Base-by-base conservation (phyloP, 2,329 filamentous ascomycete genomes). In the Arthrobotrys sphaeroides region DNA sequence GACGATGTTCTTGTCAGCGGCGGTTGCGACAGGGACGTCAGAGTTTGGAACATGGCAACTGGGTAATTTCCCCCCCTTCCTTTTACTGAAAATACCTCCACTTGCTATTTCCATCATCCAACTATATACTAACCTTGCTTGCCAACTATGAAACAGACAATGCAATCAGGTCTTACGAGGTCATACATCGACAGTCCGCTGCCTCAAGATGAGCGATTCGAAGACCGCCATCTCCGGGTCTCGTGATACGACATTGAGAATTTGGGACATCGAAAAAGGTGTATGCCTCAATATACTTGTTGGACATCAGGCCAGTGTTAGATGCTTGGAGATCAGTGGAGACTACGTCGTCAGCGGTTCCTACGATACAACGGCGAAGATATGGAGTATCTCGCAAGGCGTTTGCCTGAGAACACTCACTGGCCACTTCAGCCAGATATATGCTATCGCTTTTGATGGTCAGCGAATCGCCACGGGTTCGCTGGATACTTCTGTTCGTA, bases 381-480 rank as follows among this genome's bases (percentile, higher is more conserved):
- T 99, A 69, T 99, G 95, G 95, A 97, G 92, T 82, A 98, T 99
- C 61, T 96, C 93, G 1, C 92, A 97, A 83, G 95, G 95, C 28
- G 90, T 93, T 77, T 99, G 95, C 82, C 85, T 98, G 65, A 90
- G 94, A 78, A 97, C 93, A 0, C 86, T 99, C 40, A 90, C 91
- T 47, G 95, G 95, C 0, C 95, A 99, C 83, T 99, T 97, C 83
- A 98, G 94, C 81, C 95, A 99, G 82, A 99, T 99, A 72, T 99
- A 99, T 82, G 95, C 95, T 18, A 96, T 99, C 81, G 95, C 95
- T 0, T 99, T 98, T 83, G 95, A 99, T 81, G 95, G 95, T 40
- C 90, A 90, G 79, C 88, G 94, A 77, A 94, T 99, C 70, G 94
- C 96, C 36, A 99, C 95, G 7, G 95, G 95, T 60, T 97, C 94